phyloP scores from a whole-genome alignment of 192 early-diverging fungal species.

The Coemansia sp. region DNA sequence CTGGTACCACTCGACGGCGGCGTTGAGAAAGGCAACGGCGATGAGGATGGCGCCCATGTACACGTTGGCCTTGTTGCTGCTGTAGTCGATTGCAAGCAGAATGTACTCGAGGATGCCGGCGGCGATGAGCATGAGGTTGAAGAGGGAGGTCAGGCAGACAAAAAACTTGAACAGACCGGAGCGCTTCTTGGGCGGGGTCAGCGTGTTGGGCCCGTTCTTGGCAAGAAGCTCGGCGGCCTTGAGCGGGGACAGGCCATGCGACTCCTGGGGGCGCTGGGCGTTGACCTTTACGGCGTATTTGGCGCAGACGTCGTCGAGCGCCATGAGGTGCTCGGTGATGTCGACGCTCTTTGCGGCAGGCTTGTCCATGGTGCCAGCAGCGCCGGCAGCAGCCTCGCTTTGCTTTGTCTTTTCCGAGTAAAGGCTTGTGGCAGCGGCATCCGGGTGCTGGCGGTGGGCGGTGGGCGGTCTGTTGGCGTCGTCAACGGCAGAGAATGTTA shows the following conservation, averaged over 20 bases:
- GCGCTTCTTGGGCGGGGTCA: constrained; percentile 83
- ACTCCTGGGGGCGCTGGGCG: constrained; percentile 59
- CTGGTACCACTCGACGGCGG: constrained; percentile 91
- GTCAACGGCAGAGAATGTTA: too few relatives aligned
- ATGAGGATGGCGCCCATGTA: constrained; percentile 91
- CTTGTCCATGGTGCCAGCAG: not conserved
- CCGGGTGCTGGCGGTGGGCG: too few relatives aligned
- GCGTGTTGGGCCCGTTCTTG: constrained; percentile 76
- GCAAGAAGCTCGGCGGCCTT: constrained; percentile 64
- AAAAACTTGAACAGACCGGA: constrained; percentile 74
- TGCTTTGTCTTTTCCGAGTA: too few relatives aligned
- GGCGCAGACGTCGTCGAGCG: constrained; percentile 53
- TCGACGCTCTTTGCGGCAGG: constrained; percentile 28
- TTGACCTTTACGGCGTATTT: constrained; percentile 55
- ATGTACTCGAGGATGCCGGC: constrained; percentile 81
- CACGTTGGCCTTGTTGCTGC: constrained; percentile 72
- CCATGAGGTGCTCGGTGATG: constrained; percentile 60
- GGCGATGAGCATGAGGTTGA: constrained; percentile 86
- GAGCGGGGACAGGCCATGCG: constrained; percentile 60
- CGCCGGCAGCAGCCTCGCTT: not conserved
- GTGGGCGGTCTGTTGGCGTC: too few relatives aligned
- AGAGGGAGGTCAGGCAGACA: constrained; percentile 69
- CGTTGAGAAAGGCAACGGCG: constrained; percentile 84
- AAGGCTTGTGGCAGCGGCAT: too few relatives aligned
- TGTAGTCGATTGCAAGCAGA: constrained; percentile 71